Conservation (phyloP, 495 filamentous ascomycete genomes). For the Penicillium manginii region DNA sequence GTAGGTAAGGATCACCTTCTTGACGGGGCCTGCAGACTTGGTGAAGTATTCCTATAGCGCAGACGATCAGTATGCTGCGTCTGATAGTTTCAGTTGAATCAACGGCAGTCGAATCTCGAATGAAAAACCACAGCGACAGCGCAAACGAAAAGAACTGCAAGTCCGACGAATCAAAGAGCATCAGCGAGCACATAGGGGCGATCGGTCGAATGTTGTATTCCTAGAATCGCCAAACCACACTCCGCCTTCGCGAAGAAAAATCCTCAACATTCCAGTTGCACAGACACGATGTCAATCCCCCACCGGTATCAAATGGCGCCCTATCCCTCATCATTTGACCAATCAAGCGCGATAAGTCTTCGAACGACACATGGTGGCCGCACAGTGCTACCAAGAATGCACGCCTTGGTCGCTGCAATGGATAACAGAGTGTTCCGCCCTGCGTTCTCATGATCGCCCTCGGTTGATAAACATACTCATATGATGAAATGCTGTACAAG, state of each 20-base stretch:
- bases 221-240: neutral
- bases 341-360: slow-evolving; percentile 16
- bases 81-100: slow-evolving; percentile 25
- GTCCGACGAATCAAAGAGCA: slow-evolving; percentile 49
- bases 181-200: slow-evolving; percentile 73
- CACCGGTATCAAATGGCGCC: neutral
- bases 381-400: slow-evolving; percentile 11
- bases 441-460: slow-evolving; percentile 18
- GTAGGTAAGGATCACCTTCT: slow-evolving; percentile 85
- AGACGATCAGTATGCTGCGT: slow-evolving; percentile 47
- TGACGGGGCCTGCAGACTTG: slow-evolving; percentile 86
- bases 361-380: slow-evolving; percentile 13
- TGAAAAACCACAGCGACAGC: slow-evolving; percentile 31
- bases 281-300: neutral
- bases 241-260: neutral
- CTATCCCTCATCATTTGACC: slow-evolving; percentile 8
- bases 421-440: slow-evolving; percentile 11
- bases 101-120: slow-evolving; percentile 27
- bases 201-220: slow-evolving; percentile 12
- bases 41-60: slow-evolving; percentile 89
- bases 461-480: slow-evolving; percentile 3
- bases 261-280: neutral
- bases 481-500: slow-evolving; percentile 1
- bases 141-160: slow-evolving; percentile 28
- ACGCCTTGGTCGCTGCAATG: slow-evolving; percentile 10